Evolutionary conservation across 129 eudicot species (phyloP).

Genomic region (Tagetes erecta): DNA sequence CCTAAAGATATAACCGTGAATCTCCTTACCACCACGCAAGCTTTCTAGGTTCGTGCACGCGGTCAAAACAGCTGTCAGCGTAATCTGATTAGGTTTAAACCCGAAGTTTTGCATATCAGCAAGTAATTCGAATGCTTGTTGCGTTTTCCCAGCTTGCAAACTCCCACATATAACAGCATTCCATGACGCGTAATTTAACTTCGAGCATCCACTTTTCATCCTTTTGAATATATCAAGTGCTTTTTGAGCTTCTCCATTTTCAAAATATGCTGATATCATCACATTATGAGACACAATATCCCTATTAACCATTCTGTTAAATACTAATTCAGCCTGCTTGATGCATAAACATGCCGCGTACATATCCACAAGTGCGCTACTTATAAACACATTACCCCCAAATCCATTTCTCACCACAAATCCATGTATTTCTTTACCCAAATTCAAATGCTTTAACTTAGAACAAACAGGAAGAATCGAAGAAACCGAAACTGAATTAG

Average conservation of each 20-base stretch:
- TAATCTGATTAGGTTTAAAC: conserved; percentile 64
- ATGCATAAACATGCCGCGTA: conserved; percentile 55
- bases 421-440: conserved; percentile 57
- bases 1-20: conserved; percentile 59
- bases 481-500: conserved; percentile 51
- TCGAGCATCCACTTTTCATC: conserved; percentile 46
- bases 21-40: conserved; percentile 73
- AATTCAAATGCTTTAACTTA: conserved; percentile 46
- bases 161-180: conserved; percentile 70
- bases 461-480: conserved; percentile 64
- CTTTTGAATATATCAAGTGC: conserved; percentile 41
- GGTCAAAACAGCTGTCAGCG: conserved; percentile 57
- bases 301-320: conserved; percentile 42
- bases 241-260: conserved; percentile 46
- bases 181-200: conserved; percentile 66
- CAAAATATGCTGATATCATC: conserved; percentile 59
- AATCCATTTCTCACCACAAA: conserved; percentile 46
- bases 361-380: conserved; percentile 66
- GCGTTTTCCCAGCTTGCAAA: conserved; percentile 55
- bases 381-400: conserved; percentile 43
- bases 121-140: conserved; percentile 57
- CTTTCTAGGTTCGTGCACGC: conserved; percentile 61
- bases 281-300: conserved; percentile 59
- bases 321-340: conserved; percentile 46
- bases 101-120: conserved; percentile 58